These are phyloP conservation scores for Westerdykella aurantiaca DNA, from an alignment of 2,329 filamentous ascomycete genomes.

Conservation along the genomic window DNA sequence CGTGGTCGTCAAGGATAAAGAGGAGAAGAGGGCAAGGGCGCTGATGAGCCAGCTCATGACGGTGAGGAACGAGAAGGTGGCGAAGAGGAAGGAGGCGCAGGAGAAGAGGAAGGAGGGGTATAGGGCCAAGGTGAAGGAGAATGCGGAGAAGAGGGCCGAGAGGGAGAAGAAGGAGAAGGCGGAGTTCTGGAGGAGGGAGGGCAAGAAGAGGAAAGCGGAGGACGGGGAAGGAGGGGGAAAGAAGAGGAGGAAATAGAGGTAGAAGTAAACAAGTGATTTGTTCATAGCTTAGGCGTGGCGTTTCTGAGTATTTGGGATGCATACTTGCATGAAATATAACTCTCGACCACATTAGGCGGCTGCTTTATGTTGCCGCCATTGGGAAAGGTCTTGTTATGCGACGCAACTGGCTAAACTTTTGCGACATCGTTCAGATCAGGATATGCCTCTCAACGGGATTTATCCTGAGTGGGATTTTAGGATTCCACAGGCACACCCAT, in stretches of 20 bases:
- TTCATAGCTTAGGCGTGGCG: too few relatives aligned
- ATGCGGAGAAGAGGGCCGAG: slow-evolving; percentile 76
- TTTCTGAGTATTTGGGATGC: too few relatives aligned
- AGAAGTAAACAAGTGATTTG: too few relatives aligned
- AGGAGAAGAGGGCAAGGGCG: slow-evolving; percentile 83
- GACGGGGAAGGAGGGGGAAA: slow-evolving; percentile 44
- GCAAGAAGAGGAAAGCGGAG: slow-evolving; percentile 64
- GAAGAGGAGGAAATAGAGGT: slow-evolving; percentile 21
- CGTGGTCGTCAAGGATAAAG: slow-evolving; percentile 70
- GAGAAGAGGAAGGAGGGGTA: slow-evolving; percentile 79
- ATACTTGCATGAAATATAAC: too few relatives aligned
- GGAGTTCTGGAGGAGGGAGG: slow-evolving; percentile 89
- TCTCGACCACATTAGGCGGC: too few relatives aligned
- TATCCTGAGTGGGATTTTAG: too few relatives aligned
- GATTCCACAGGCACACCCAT: too few relatives aligned
- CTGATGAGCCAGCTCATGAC: slow-evolving; percentile 91
- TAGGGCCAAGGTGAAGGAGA: slow-evolving; percentile 74
- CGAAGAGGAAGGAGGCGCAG: slow-evolving; percentile 77
- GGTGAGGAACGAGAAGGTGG: slow-evolving; percentile 81
- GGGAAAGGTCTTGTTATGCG: too few relatives aligned
- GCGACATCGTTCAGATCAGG: too few relatives aligned
- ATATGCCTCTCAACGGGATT: too few relatives aligned
- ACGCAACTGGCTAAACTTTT: too few relatives aligned
- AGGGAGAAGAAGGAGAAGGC: slow-evolving; percentile 87
- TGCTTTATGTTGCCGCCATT: too few relatives aligned